Base-by-base conservation (phyloP, 352 stramenopile species). In the Phytopythium mirpurense region DNA sequence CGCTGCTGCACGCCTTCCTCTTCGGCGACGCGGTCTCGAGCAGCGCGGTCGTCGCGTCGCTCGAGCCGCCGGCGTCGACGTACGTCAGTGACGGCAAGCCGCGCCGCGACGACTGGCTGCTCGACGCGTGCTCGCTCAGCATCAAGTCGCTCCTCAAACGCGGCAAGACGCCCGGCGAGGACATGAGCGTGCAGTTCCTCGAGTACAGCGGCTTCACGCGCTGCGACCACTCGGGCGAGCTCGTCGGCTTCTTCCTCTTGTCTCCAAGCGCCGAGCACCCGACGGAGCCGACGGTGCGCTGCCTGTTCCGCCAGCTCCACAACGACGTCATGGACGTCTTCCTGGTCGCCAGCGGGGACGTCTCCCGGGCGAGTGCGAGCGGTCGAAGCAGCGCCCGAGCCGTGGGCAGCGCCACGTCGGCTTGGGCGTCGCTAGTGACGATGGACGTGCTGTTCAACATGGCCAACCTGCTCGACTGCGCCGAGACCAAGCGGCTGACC, bases 311-410 rank as follows among this genome's bases (percentile, higher is more conserved):
- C 6, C 74, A 85, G 46, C 68, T 74, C 44, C 63, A 50, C 27
- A 61, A 77, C 9, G 68, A 68, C 19, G 41, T 75, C 27, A 53
- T 85, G 18, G 65, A 82, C 29, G 68, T 85, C 16, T 85, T 78
- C 50, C 72, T 79, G 61, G 56, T 65, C 24, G 70, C 67, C 16
- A 66, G 63, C 12, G 23, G 71, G 23, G 54, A 68, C 10, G 57
- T 68, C 11, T 37, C 59, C 0, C 23, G 24, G 6, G 27, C 26
- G 8, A 49, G 26, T 26, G 15, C 27, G 26, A 37, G 27, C 24
- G 19, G n/a, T 16, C 15, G 44, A 2, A 49, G 24, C 43, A 37
- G 44, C 24, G n/a, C 5, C 11, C 23, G 43, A 31, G 29, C 24
- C 24, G 3, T 36, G 7, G 58, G 59, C 3, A 56, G 55, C 3